phyloP scores from a whole-genome alignment of 805 yeast genomes.

The Komagataella mondaviorum region DNA sequence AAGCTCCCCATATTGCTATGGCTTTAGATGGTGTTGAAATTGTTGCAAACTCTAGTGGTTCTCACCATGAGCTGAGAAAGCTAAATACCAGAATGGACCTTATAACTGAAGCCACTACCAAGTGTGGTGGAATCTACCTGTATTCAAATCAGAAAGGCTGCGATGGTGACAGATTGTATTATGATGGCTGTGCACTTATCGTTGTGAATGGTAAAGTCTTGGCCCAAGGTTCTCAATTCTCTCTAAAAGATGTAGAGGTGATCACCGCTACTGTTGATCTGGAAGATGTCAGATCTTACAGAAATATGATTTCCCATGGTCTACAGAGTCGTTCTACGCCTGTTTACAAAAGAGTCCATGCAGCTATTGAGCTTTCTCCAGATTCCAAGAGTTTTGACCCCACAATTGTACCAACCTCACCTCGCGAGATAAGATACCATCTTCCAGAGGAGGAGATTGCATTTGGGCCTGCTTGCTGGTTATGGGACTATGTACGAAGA shows the following conservation, averaged over 20 bases:
- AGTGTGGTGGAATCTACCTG: slow-evolving; percentile 92
- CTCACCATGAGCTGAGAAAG: slow-evolving; percentile 94
- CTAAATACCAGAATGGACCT: slow-evolving; percentile 72
- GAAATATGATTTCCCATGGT: slow-evolving; percentile 63
- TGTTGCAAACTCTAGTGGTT: slow-evolving; percentile 88
- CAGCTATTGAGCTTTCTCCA: slow-evolving; percentile 58
- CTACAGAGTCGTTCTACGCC: slow-evolving; percentile 42
- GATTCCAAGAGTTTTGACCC: slow-evolving; percentile 46
- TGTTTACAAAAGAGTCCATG: slow-evolving; percentile 40
- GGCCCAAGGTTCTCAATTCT: slow-evolving; percentile 89
- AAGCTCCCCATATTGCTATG: slow-evolving; percentile 87
- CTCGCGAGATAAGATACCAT: slow-evolving; percentile 45
- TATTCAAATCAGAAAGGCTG: slow-evolving; percentile 96
- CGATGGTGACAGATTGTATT: slow-evolving; percentile 93
- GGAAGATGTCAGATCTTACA: slow-evolving; percentile 78
- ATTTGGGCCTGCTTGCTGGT: slow-evolving; percentile 97
- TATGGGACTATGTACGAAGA: slow-evolving; percentile 95
- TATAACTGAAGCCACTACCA: slow-evolving; percentile 84
- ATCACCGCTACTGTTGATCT: slow-evolving; percentile 89
- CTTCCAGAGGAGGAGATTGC: slow-evolving; percentile 94
- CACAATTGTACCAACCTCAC: slow-evolving; percentile 39
- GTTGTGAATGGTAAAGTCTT: slow-evolving; percentile 85
- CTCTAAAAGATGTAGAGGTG: slow-evolving; percentile 86
- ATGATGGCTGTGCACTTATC: slow-evolving; percentile 94
- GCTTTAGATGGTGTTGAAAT: slow-evolving; percentile 96